Evolutionary conservation across 192 early-diverging fungal species (phyloP).

Genomic region (Coemansia sp.): DNA sequence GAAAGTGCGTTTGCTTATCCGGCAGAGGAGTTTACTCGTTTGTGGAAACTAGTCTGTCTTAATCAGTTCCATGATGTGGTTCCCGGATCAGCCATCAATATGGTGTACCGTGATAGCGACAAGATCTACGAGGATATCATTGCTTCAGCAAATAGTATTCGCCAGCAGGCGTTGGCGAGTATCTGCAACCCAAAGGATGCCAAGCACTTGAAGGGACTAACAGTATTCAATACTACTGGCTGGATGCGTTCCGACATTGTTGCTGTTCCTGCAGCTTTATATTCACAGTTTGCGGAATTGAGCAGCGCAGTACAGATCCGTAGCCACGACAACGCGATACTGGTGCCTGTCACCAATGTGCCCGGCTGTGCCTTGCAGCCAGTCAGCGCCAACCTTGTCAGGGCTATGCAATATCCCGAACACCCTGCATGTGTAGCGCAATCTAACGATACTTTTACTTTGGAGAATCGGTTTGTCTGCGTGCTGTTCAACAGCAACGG

Average conservation of each 20-base stretch:
- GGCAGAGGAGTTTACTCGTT: slow-evolving; percentile 65
- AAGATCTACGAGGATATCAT: slow-evolving; percentile 44
- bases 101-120: slow-evolving; percentile 86
- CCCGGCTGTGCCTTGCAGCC: slow-evolving; percentile 23
- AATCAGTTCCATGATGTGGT: slow-evolving; percentile 99
- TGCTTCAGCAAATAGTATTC: slow-evolving; percentile 42
- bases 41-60: slow-evolving; percentile 88
- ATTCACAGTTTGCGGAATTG: not conserved
- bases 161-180: slow-evolving; percentile 48
- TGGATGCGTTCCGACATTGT: slow-evolving; percentile 73
- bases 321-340: slow-evolving; percentile 24
- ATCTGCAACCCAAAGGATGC: slow-evolving; percentile 27
- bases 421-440: slow-evolving; percentile 34
- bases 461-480: slow-evolving; percentile 76
- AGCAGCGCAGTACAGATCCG: slow-evolving; percentile 26
- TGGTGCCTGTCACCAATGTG: slow-evolving; percentile 32
- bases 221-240: slow-evolving; percentile 64
- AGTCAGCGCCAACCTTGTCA: slow-evolving; percentile 6
- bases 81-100: slow-evolving; percentile 85
- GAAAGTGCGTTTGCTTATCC: slow-evolving; percentile 60
- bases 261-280: slow-evolving; percentile 53
- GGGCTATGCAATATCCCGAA: not conserved
- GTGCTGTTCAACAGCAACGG: slow-evolving; percentile 73
- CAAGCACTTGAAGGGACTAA: slow-evolving; percentile 23
- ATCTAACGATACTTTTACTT: slow-evolving; percentile 39